Evolutionary conservation across 2,329 filamentous ascomycete genomes (phyloP), one percentile per base, ranked within the genome.

Genomic region (Penicillium sp.): DNA sequence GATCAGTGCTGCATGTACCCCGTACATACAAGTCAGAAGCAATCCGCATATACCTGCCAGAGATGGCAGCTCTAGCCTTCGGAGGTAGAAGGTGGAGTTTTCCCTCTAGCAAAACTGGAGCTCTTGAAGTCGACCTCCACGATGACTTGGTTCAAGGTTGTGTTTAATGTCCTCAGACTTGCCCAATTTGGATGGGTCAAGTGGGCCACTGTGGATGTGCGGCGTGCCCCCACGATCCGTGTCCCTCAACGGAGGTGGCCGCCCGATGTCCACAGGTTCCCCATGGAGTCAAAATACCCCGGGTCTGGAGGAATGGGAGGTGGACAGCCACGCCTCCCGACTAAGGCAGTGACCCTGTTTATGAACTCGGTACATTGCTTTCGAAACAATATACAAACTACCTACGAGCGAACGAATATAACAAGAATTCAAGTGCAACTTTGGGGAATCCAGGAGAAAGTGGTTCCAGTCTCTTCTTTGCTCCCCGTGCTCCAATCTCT

Each of bases 31-130:
- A 22, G 3, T 3, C 5, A 5, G 19, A 22, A 28, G 19, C 4
- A 16, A n/a, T 12, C 39, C 57, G 57, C 52, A 46, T 60, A 46
- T 35, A 58, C 57, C 50, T 60, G 50, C 57, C 54, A 14, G 18
- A 53, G 44, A 38, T 46, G 54, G 57, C 55, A 54, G 34, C 22
- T 47, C 41, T 38, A 33, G 42, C 36, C 53, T 50, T 22, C 25
- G 25, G 22, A 39, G 22, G 33, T 35, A n/a, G 1, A 19, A 14
- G 31, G 54, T 58, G 57, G 53, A 46, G 55, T 49, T 37, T 22
- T 4, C 22, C 22, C 14, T 13, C 2, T 10, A 35, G 27, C 29
- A 47, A 46, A 42, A 49, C 19, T 37, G 42, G 27, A 39, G 27
- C 16, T 22, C 36, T 39, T 19, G 27, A 37, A 43, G 40, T 34